Base-by-base conservation (phyloP, 208 protist species). In the Crithidia expoeki region DNA sequence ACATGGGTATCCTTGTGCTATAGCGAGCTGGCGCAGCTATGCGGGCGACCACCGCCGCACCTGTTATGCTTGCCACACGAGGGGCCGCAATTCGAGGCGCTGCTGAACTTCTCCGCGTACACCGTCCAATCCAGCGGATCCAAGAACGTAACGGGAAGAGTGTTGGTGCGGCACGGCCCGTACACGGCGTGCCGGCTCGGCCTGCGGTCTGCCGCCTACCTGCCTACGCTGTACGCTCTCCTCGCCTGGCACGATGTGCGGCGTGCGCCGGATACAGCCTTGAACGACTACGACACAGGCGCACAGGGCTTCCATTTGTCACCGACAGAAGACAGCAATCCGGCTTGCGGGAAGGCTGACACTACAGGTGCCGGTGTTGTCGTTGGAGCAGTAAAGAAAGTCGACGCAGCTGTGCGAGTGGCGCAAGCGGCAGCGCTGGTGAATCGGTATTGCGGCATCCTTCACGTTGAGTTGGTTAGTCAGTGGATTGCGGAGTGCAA, bases 191-290 rank as follows among this genome's bases (percentile, higher is more conserved):
- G 25, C 11, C 49, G 68, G 14, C 58, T 73, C 17, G 68, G 68
- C 25, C 19, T 73, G 68, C 42, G 27, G 17, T 66, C 68, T 36
- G 40, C 34, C 21, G 68, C 68, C 19, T 66, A 66, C 50, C 47
- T 73, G 5, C 68, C 68, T 14, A 52, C 38, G 3, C n/a, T 73
- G 10, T 73, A 73, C 50, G 68, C 68, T 9, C 28, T 73, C 0
- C 49, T 73, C 25, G 25, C 34, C 46, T 17, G 56, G 46, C 19
- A 46, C 36, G 67, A 72, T 25, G 5, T 30, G 12, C 46, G 46
- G 19, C 61, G 32, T 34, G 25, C 16, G 17, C 17, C 30, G 12
- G 5, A 19, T 19, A 19, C 44, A 12, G 44, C 19, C 4, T 12
- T 4, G 10, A 14, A 14, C 38, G 14, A 7, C 38, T 44, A 17